A percentile compares a stretch with the other conserved stretches of the same genome.
These are phyloP conservation scores for Penicillium macrosclerotiorum DNA, from an alignment of 495 filamentous ascomycete genomes.

Conservation along the genomic window DNA sequence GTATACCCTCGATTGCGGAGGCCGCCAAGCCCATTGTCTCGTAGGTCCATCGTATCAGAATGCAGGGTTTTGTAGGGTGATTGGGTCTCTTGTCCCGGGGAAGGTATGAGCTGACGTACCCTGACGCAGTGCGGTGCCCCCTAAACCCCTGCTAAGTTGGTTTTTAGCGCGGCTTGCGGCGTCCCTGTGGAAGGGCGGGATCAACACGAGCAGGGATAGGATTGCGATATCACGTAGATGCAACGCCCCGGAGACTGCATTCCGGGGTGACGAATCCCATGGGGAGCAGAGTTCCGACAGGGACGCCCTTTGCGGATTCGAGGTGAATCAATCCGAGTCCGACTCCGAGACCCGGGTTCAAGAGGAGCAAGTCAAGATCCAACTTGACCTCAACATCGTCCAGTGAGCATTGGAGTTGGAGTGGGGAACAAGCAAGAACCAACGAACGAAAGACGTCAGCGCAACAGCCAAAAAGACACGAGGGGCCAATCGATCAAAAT, in stretches of 20 bases:
- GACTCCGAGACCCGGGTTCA: too few relatives aligned
- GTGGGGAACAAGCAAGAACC: too few relatives aligned
- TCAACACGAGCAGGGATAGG: conserved; percentile 8
- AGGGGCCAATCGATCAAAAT: too few relatives aligned
- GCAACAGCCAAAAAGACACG: background rate
- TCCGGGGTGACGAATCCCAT: conserved; percentile 23
- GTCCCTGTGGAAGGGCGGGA: conserved; percentile 16
- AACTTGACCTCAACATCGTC: too few relatives aligned
- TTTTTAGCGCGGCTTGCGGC: conserved; percentile 11
- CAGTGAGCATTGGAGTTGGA: too few relatives aligned
- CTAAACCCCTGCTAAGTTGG: conserved; percentile 10
- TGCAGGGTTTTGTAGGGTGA: conserved; percentile 2
- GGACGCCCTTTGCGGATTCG: background rate
- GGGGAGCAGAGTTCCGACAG: conserved; percentile 16
- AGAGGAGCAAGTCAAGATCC: too few relatives aligned
- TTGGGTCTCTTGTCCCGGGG: conserved; percentile 7
- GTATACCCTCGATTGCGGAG: conserved; percentile 3
- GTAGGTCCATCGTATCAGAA: conserved; percentile 11
- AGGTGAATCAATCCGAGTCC: background rate
- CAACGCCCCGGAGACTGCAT: conserved; percentile 14
- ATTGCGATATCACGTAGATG: conserved; percentile 2
- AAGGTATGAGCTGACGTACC: conserved; percentile 25
- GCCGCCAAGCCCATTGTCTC: conserved; percentile 1
- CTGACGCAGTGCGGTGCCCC: conserved; percentile 5
- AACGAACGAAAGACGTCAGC: too few relatives aligned